phyloP scores from a whole-genome alignment of 805 yeast genomes.

The Lipomyces yamadae region DNA sequence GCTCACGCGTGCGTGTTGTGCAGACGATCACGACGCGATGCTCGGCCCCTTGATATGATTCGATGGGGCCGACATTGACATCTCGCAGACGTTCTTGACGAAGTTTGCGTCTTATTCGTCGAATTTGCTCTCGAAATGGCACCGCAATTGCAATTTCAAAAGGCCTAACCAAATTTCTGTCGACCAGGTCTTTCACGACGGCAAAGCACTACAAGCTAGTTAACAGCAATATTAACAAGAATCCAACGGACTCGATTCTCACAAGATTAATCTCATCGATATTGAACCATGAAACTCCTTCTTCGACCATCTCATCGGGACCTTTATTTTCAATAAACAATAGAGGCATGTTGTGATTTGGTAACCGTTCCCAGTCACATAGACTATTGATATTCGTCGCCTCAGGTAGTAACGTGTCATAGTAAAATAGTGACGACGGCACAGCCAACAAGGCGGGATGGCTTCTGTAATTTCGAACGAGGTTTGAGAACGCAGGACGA shows the following conservation, averaged over 20 bases:
- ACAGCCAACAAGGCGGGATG: constrained; percentile 34
- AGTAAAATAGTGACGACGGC: constrained; percentile 33
- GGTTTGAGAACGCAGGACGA: constrained; percentile 32
- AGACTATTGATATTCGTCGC: constrained; percentile 25
- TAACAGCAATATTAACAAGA: background rate
- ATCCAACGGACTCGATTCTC: background rate
- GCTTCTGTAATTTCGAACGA: constrained; percentile 34
- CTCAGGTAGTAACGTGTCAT: constrained; percentile 31
- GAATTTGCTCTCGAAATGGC: constrained; percentile 35
- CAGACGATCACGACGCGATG: constrained; percentile 32
- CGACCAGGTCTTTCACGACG: constrained; percentile 18
- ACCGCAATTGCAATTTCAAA: constrained; percentile 32
- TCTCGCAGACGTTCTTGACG: constrained; percentile 28
- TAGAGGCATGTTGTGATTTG: constrained; percentile 29
- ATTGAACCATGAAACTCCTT: constrained; percentile 36
- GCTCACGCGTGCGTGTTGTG: constrained; percentile 31
- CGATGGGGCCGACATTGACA: constrained; percentile 36
- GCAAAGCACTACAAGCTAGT: constrained; percentile 10
- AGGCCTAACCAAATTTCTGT: constrained; percentile 14
- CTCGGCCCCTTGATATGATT: constrained; percentile 37
- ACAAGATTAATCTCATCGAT: constrained; percentile 21
- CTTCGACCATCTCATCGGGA: constrained; percentile 35
- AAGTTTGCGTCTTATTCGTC: constrained; percentile 19
- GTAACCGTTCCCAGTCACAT: constrained; percentile 28
- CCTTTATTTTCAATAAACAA: constrained; percentile 28